Conservation (phyloP, 768 basidiomycete species). For the Hortiboletus campestris region DNA sequence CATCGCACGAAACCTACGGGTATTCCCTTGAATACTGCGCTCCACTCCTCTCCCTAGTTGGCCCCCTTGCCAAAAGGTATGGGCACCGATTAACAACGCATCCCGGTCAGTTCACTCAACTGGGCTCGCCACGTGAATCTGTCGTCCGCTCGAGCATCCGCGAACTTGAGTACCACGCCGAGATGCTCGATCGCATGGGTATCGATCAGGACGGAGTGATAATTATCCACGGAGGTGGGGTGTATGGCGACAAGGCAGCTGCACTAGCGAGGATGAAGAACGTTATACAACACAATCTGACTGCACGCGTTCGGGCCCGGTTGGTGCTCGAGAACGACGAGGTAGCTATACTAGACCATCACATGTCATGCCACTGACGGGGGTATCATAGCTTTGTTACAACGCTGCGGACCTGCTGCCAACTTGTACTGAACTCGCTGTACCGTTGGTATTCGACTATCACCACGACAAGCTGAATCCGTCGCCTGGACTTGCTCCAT, state of each 20-base stretch:
- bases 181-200: constrained; percentile 86
- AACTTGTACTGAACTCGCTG: constrained; percentile 76
- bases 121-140: constrained; percentile 73
- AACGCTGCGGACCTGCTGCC: constrained; percentile 87
- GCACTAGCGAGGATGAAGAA: constrained; percentile 72
- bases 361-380: neutral
- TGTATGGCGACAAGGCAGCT: constrained; percentile 75
- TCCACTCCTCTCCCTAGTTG: constrained; percentile 51
- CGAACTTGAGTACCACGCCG: constrained; percentile 83
- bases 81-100: constrained; percentile 83
- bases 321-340: constrained; percentile 95
- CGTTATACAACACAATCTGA: constrained; percentile 58
- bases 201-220: constrained; percentile 82
- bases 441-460: constrained; percentile 75
- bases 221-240: constrained; percentile 84
- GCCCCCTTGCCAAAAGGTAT: constrained; percentile 63
- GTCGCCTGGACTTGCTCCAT: constrained; percentile 52
- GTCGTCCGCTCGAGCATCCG: constrained; percentile 77
- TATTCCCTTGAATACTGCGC: constrained; percentile 80
- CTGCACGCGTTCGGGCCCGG: constrained; percentile 63
- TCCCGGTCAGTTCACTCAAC: constrained; percentile 83
- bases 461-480: constrained; percentile 79
- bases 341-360: constrained; percentile 34
- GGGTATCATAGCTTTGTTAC: constrained; percentile 62
- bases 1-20: constrained; percentile 76